phyloP scores from a whole-genome alignment of 768 basidiomycete genomes.

The Sutorius australiensis region DNA sequence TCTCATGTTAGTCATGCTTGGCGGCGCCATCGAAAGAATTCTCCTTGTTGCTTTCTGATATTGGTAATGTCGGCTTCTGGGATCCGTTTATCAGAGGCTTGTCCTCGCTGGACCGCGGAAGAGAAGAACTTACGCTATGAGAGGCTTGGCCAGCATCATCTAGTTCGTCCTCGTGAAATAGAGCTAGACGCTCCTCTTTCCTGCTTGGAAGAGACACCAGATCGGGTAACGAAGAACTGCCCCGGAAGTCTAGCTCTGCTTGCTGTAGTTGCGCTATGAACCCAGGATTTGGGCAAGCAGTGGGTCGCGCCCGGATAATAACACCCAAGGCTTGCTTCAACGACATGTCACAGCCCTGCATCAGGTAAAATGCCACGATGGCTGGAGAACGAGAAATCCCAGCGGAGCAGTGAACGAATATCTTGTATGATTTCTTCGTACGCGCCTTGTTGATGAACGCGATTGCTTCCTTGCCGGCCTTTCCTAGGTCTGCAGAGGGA shows the following conservation, averaged over 20 bases:
- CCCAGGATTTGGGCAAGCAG: constrained; percentile 5
- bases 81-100: neutral
- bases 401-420: constrained; percentile 10
- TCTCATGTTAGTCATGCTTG: neutral
- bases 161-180: constrained; percentile 3
- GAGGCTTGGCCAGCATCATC: neutral
- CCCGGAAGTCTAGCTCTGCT: neutral
- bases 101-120: neutral
- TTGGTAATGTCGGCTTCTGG: neutral
- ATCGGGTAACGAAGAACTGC: neutral
- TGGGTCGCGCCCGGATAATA: constrained; percentile 1
- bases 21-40: neutral
- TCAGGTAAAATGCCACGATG: constrained; percentile 4
- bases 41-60: neutral
- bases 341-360: constrained; percentile 1
- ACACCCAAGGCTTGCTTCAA: constrained; percentile 1
- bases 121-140: neutral
- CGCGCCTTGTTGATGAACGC: constrained; percentile 4
- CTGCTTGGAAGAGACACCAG: neutral
- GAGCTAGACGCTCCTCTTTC: constrained; percentile 5
- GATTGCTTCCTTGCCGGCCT: neutral
- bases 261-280: constrained; percentile 1
- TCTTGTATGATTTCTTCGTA: neutral
- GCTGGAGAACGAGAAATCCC: constrained; percentile 11
- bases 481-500: constrained; percentile 2